These are phyloP conservation scores for Phialophora expanda DNA, from an alignment of 2,329 filamentous ascomycete genomes.

Conservation along the genomic window DNA sequence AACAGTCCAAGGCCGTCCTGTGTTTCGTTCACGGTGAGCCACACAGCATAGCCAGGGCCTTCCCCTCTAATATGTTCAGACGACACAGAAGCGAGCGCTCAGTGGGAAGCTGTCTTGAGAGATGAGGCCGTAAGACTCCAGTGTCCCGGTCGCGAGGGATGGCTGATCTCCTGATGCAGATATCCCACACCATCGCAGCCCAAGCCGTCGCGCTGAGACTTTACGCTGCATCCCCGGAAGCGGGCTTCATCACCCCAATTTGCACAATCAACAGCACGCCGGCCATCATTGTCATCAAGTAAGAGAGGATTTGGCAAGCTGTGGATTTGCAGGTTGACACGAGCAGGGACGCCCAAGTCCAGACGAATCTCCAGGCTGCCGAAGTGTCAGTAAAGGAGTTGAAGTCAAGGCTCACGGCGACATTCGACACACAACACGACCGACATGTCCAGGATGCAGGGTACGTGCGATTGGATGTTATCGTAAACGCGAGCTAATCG, in stretches of 20 bases:
- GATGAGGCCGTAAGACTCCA: conserved; percentile 55
- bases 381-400: conserved; percentile 68
- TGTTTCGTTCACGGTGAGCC: conserved; percentile 79
- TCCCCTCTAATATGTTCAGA: conserved; percentile 57
- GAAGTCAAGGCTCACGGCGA: conserved; percentile 58
- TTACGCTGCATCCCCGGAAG: conserved; percentile 75
- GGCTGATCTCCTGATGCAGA: conserved; percentile 20
- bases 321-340: conserved; percentile 15
- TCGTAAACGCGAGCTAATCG: background rate
- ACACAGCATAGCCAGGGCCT: background rate
- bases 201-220: conserved; percentile 74
- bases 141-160: background rate
- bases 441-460: conserved; percentile 1
- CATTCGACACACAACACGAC: conserved; percentile 44
- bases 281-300: conserved; percentile 78
- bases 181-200: conserved; percentile 51
- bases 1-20: conserved; percentile 75
- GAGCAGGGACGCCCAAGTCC: conserved; percentile 72
- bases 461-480: conserved; percentile 13
- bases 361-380: conserved; percentile 72
- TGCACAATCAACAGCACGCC: conserved; percentile 81
- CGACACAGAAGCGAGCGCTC: conserved; percentile 68
- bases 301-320: conserved; percentile 41
- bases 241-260: conserved; percentile 78
- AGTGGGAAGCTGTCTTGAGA: conserved; percentile 65